A percentile compares a stretch with the other conserved stretches of the same genome.
These are phyloP conservation scores for Calvatia gigantea DNA, from an alignment of 768 basidiomycete genomes.

Conservation along the genomic window DNA sequence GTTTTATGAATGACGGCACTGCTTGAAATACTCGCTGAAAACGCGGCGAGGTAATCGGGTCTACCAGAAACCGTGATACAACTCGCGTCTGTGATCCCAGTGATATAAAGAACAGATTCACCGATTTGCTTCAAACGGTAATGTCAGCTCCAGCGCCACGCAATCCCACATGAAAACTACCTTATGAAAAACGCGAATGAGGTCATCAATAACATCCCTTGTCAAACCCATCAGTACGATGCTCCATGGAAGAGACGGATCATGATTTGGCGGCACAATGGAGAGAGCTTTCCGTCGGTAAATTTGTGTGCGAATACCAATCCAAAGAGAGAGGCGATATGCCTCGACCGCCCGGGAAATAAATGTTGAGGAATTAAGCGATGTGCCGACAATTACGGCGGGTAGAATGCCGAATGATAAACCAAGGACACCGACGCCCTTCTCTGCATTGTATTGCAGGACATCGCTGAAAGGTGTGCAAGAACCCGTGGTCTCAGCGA, in stretches of 20 bases:
- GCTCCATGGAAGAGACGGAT: constrained; percentile 40
- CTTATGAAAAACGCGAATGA: constrained; percentile 21
- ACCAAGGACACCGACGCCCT: constrained; percentile 39
- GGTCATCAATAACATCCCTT: constrained; percentile 19
- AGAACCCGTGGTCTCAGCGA: constrained; percentile 7
- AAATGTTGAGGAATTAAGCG: constrained; percentile 34
- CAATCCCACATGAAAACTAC: constrained; percentile 13
- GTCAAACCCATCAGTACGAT: constrained; percentile 33
- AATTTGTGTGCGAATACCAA: constrained; percentile 41
- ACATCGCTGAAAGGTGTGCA: constrained; percentile 23
- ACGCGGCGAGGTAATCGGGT: constrained; percentile 44
- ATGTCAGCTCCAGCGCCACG: not conserved
- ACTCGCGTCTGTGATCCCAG: constrained; percentile 44
- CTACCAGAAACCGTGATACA: constrained; percentile 57
- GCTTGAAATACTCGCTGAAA: constrained; percentile 34
- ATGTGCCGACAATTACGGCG: constrained; percentile 48
- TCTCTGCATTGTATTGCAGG: constrained; percentile 29
- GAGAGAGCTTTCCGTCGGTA: constrained; percentile 19
- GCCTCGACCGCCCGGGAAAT: constrained; percentile 42
- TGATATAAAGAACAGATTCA: constrained; percentile 35
- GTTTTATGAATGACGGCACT: constrained; percentile 37
- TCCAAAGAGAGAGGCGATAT: constrained; percentile 51
- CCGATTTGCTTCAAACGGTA: constrained; percentile 14
- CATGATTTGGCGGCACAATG: constrained; percentile 7
- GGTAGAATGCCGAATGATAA: constrained; percentile 58